These are phyloP conservation scores for Aspergillus ruber DNA, from an alignment of 2,329 filamentous ascomycete species.

Conservation along the genomic window DNA sequence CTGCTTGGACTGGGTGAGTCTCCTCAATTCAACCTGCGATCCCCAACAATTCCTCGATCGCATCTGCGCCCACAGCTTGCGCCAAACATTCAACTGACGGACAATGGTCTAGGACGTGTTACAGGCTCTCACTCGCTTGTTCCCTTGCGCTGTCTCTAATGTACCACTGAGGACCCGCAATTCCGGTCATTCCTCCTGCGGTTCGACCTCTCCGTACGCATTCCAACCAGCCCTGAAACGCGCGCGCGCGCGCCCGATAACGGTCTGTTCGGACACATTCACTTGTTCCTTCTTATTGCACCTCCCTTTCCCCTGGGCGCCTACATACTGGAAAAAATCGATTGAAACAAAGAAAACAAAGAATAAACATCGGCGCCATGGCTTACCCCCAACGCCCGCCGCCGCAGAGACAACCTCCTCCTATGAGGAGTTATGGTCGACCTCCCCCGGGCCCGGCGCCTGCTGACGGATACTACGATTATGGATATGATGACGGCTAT, in stretches of 20 bases:
- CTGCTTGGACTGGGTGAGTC: background rate
- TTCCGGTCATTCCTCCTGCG: background rate
- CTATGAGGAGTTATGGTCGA: slow-evolving; percentile 25
- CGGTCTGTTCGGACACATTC: background rate
- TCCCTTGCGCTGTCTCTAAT: background rate
- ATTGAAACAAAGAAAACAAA: background rate
- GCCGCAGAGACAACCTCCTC: slow-evolving; percentile 24
- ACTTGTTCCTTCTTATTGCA: background rate
- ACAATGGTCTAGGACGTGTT: background rate
- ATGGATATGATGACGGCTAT: slow-evolving; percentile 20
- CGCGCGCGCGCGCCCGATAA: background rate
- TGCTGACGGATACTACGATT: slow-evolving; percentile 23
- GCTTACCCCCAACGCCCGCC: slow-evolving; percentile 30
- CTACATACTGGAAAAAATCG: background rate
- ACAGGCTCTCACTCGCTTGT: background rate
- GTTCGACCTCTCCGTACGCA: background rate
- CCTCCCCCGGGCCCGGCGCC: slow-evolving; percentile 15
- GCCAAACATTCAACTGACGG: background rate
- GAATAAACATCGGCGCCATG: slow-evolving; percentile 18
- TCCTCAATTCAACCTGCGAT: background rate
- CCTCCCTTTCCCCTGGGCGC: background rate
- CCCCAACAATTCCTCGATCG: background rate
- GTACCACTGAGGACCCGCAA: background rate
- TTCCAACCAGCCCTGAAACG: background rate
- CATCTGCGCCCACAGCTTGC: background rate